phyloP scores from a whole-genome alignment of 73 alveolate genomes.

The Symbiodinium pilosum region DNA sequence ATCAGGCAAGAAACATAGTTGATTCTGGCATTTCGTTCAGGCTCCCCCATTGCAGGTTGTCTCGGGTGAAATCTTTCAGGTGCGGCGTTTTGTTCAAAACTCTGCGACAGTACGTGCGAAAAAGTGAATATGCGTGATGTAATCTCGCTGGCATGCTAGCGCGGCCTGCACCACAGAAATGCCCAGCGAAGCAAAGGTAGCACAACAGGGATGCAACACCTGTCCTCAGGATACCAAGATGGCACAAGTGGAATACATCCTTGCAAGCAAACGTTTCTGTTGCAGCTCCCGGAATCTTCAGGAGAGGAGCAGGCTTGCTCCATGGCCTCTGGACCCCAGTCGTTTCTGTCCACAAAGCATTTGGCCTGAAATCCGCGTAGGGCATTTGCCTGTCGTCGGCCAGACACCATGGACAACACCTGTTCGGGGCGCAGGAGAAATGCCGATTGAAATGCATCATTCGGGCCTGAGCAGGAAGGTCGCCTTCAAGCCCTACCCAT shows the following conservation, averaged over 20 bases:
- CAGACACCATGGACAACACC: not conserved
- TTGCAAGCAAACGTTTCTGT: not conserved
- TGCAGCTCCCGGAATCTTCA: not conserved
- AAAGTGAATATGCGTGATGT: not conserved
- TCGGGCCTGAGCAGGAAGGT: slow-evolving; percentile 48
- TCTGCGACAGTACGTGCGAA: not conserved
- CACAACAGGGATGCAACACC: not conserved
- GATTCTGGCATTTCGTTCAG: not conserved
- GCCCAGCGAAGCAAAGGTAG: not conserved
- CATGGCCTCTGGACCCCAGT: not conserved
- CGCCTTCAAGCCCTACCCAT: slow-evolving; percentile 25
- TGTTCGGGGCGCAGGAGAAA: not conserved
- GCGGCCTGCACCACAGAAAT: not conserved
- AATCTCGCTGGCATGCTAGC: not conserved
- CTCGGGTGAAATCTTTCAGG: slow-evolving; percentile 28
- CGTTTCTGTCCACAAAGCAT: not conserved
- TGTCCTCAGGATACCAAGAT: not conserved
- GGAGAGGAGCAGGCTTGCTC: not conserved
- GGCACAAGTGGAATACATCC: slow-evolving; percentile 17
- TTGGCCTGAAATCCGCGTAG: not conserved
- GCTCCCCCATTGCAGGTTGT: slow-evolving; percentile 17
- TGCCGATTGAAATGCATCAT: not conserved
- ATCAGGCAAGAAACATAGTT: not conserved
- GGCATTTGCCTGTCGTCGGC: not conserved
- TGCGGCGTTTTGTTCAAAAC: not conserved